Evolutionary conservation across 257 asterid species (phyloP), one percentile per base, ranked within the genome.

Genomic region (Vinca minor): DNA sequence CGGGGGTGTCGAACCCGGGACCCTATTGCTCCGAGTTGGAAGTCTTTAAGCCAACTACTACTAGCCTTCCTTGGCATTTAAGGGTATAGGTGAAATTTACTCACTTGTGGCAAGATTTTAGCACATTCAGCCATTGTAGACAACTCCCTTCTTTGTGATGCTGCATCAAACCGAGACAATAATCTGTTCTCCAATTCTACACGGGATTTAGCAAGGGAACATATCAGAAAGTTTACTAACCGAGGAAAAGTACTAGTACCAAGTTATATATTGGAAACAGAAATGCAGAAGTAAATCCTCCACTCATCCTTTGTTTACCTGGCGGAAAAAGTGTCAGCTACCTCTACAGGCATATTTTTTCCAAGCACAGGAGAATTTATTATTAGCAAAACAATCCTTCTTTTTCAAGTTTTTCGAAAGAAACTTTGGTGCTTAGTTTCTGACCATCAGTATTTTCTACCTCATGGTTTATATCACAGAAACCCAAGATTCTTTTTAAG

Each of bases 81-180:
- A 29, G 62, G 25, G 26, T 54, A 56, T 8, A 28, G 18, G 14
- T 8, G 10, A 31, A 6, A 5, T 31, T 54, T 56, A 65, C 63
- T 73, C 72, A 87, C 98, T 89, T 85, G 87, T 48, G 96, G 89
- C 85, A 93, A 76, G 78, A 93, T 89, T 74, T 93, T 93, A 35
- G 99, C 99, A 75, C 99, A 93, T 74, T 89, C 96, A 75, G 94
- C 94, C 99, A 93, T 93, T 58, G 97, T 83, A 69, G 97, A 81
- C 78, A 93, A 65, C 67, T 89, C 99, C 73, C 89, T 83, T 79
- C 78, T 85, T 61, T 89, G 99, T 28, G 99, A 89, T 68, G 99
- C 99, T 42, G 83, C 82, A 68, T 93, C 99, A 68, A 93, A 93
- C 79, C 84, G 84, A 66, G 95, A 45, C 84, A 93, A 75, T 79